Conservation (phyloP, 306 rosid genomes). For the Myrica gale region DNA sequence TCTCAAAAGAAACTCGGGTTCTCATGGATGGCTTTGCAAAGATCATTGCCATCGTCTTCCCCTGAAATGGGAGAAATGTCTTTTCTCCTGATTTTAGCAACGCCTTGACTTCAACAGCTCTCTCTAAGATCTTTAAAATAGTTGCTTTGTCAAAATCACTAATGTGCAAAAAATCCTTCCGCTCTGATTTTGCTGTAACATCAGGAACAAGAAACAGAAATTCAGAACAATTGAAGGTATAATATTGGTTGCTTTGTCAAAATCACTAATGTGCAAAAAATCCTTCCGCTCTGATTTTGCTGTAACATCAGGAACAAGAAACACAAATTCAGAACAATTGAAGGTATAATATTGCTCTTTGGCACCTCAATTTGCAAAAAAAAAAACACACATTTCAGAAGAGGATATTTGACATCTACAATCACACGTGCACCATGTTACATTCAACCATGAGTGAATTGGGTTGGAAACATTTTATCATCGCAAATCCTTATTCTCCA, state of each 20-base stretch:
- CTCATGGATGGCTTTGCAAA: slow-evolving; percentile 97
- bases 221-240: background rate
- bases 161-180: slow-evolving; percentile 81
- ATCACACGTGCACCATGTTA: background rate
- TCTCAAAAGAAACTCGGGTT: slow-evolving; percentile 91
- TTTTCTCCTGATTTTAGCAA: slow-evolving; percentile 78
- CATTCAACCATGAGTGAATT: background rate
- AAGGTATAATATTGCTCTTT: background rate
- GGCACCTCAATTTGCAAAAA: background rate
- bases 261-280: slow-evolving; percentile 80
- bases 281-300: slow-evolving; percentile 61
- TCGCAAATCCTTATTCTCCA: background rate
- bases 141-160: slow-evolving; percentile 74
- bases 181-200: slow-evolving; percentile 47
- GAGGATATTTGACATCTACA: background rate
- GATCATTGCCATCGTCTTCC: slow-evolving; percentile 96
- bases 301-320: slow-evolving; percentile 17
- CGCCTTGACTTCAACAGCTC: slow-evolving; percentile 81
- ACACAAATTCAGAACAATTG: slow-evolving; percentile 4
- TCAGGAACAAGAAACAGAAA: background rate
- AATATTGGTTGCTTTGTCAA: slow-evolving; percentile 47
- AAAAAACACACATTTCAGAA: background rate
- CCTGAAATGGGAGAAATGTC: slow-evolving; percentile 74
- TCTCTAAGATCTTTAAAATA: slow-evolving; percentile 70
- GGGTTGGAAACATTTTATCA: background rate